A percentile compares a stretch with the other conserved stretches of the same genome.
Evolutionary conservation across 2,329 filamentous ascomycete species (phyloP).

Genomic region (Plenodomus tracheiphilus): DNA sequence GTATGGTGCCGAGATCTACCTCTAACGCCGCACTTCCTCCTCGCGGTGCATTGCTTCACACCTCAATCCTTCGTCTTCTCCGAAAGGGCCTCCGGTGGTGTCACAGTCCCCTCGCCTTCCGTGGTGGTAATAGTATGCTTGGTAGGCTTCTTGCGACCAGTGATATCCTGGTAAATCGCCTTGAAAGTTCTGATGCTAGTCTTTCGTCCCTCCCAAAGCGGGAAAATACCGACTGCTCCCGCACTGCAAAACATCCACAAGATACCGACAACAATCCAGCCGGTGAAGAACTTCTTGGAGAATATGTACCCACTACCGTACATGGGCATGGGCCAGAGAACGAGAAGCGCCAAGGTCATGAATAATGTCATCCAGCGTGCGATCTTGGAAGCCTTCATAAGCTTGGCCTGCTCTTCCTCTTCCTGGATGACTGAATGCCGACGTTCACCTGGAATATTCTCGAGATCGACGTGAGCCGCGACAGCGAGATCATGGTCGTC

Average conservation of each 20-base stretch:
- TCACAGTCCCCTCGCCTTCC: conserved; percentile 23
- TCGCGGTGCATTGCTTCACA: no score
- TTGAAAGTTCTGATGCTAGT: conserved; percentile 66
- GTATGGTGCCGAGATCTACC: no score
- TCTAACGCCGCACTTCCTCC: no score
- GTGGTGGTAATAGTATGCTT: conserved; percentile 10
- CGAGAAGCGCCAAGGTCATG: conserved; percentile 70
- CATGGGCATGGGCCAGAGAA: conserved; percentile 91
- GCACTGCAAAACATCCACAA: conserved; percentile 77
- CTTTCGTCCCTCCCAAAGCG: conserved; percentile 72
- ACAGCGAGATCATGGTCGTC: conserved; percentile 75
- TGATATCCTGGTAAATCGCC: conserved; percentile 65
- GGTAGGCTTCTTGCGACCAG: conserved; percentile 31
- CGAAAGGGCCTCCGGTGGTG: conserved; percentile 17
- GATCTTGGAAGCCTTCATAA: conserved; percentile 53
- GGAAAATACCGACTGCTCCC: conserved; percentile 77
- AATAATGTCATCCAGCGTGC: conserved; percentile 61
- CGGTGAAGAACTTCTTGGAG: conserved; percentile 77
- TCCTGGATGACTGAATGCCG: conserved; percentile 32
- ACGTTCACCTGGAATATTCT: conserved; percentile 68
- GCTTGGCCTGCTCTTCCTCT: conserved; percentile 45
- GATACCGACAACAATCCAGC: conserved; percentile 70
- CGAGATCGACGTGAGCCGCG: conserved; percentile 63
- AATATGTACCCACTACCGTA: conserved; percentile 84
- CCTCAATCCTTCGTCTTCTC: conserved; percentile 18